Base-by-base conservation (phyloP, 2,329 filamentous ascomycete species). In the Xylariaceae sp. region DNA sequence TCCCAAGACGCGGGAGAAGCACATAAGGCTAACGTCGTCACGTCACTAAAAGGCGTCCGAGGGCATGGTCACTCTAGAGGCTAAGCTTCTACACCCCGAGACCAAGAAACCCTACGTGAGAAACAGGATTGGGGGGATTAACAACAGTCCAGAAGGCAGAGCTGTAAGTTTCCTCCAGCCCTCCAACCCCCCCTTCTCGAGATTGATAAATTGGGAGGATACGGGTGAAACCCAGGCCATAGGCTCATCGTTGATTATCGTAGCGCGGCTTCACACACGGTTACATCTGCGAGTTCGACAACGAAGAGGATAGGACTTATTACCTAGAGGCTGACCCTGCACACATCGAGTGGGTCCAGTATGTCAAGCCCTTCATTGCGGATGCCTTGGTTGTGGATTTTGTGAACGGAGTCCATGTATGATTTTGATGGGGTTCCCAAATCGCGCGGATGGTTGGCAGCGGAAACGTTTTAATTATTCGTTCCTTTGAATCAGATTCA, bases 371-470 rank as follows among this genome's bases (percentile, higher is more conserved):
- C 24, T 53, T 53, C 24, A 53, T 53, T 53, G 50, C 24, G 17
- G 50, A 53, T 33, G 50, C 50, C 4, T n/a, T 53, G 41, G 50
- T 53, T 16, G 50, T 53, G 31, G 50, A 53, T 31, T 53, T 53
- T 12, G 50, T 53, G n/a, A 28, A 28, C 23, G 50, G 50, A 16
- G 41, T 54, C 4, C 52, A 54, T 14, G 44, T 54, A 21, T 54
- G 34, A 48, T 36, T n/a, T n/a, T n/a, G n/a, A n/a, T n/a, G n/a
- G n/a, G n/a, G n/a, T n/a, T n/a, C n/a, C n/a, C n/a, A n/a, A n/a
- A n/a, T n/a, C n/a, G n/a, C n/a, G n/a, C n/a, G n/a, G n/a, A n/a
- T n/a, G n/a, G n/a, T n/a, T n/a, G n/a, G n/a, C n/a, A n/a, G n/a
- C n/a, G n/a, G n/a, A n/a, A n/a, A n/a, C n/a, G n/a, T n/a, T n/a